phyloP scores from a whole-genome alignment of 805 yeast genomes.

The Yamadazyma kitorensis region DNA sequence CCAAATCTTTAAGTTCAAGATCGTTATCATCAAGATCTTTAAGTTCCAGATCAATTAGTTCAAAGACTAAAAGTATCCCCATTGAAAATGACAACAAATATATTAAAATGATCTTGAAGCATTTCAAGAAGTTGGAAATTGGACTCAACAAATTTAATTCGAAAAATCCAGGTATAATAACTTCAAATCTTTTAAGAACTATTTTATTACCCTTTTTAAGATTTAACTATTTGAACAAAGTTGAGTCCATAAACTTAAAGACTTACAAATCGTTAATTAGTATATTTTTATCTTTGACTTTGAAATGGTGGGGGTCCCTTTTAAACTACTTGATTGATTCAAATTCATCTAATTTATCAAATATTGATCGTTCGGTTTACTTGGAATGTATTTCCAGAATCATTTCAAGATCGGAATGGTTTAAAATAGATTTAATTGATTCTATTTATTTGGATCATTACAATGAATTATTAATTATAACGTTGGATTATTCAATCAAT shows the following conservation, averaged over 20 bases:
- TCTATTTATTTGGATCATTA: constrained; percentile 19
- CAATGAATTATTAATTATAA: constrained; percentile 41
- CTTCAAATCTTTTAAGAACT: constrained; percentile 47
- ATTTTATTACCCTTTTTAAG: constrained; percentile 46
- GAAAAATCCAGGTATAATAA: constrained; percentile 34
- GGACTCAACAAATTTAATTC: constrained; percentile 44
- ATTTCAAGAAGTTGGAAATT: constrained; percentile 41
- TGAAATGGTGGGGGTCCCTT: constrained; percentile 56
- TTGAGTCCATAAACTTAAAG: constrained; percentile 16
- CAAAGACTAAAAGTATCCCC: too few species aligned
- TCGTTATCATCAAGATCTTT: too few species aligned
- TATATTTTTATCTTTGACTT: constrained; percentile 30
- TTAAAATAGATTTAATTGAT: constrained; percentile 19
- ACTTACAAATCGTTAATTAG: constrained; percentile 32
- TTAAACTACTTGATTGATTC: constrained; percentile 22
- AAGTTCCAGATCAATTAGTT: constrained; percentile 3
- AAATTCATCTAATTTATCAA: constrained; percentile 29
- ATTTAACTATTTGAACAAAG: constrained; percentile 18
- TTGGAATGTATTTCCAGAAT: constrained; percentile 54
- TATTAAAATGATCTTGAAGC: constrained; percentile 16
- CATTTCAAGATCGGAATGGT: constrained; percentile 48
- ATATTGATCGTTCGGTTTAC: constrained; percentile 50
- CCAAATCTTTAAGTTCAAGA: too few species aligned
- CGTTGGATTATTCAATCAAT: constrained; percentile 51
- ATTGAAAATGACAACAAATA: constrained; percentile 13